Evolutionary conservation across 805 yeast species (phyloP).

Genomic region (Hemisphaericaspora nanyangensis): DNA sequence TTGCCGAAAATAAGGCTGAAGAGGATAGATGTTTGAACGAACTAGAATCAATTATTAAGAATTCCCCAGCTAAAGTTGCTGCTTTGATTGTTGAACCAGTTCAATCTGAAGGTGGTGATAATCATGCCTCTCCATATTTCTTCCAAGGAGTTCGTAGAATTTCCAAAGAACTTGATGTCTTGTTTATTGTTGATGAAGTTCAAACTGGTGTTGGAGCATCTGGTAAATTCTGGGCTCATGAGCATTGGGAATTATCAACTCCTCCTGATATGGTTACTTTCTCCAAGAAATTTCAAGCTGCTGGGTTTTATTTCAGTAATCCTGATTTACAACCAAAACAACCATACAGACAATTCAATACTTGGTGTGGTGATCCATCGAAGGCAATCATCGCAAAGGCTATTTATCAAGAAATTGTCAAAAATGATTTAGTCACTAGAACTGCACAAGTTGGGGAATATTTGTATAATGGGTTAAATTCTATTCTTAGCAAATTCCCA

Average conservation of each 20-base stretch:
- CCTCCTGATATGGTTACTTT: slow-evolving; percentile 70
- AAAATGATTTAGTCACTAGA: slow-evolving; percentile 45
- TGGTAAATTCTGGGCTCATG: slow-evolving; percentile 72
- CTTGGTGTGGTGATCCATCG: slow-evolving; percentile 78
- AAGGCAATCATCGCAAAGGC: slow-evolving; percentile 61
- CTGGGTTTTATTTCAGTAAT: slow-evolving; percentile 66
- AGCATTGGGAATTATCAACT: slow-evolving; percentile 57
- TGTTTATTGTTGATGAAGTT: slow-evolving; percentile 68
- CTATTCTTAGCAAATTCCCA: slow-evolving; percentile 39
- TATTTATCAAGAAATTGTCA: slow-evolving; percentile 51
- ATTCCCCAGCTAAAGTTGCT: slow-evolving; percentile 44
- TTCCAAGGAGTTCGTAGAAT: slow-evolving; percentile 61
- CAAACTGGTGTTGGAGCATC: slow-evolving; percentile 75
- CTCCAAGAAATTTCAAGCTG: slow-evolving; percentile 70
- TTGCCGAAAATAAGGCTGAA: slow-evolving; percentile 41
- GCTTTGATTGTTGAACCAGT: slow-evolving; percentile 58
- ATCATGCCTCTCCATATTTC: slow-evolving; percentile 60
- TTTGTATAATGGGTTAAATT: slow-evolving; percentile 41
- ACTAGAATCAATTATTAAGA: slow-evolving; percentile 36
- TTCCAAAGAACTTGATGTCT: slow-evolving; percentile 52
- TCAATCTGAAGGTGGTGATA: slow-evolving; percentile 76
- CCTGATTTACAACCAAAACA: slow-evolving; percentile 54
- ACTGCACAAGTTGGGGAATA: slow-evolving; percentile 54
- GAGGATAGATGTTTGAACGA: slow-evolving; percentile 45
- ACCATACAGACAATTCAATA: slow-evolving; percentile 69